These are phyloP conservation scores for barley (Hordeum vulgare) DNA, from an alignment of 176 grass and related monocot species.

Conservation along the genomic window MorexV3_pseudomolecules_assembly NC_058521.1:23498140-23498639, in stretches of 20 bases:
- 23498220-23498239: slow-evolving; percentile 8
- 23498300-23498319: not conserved
- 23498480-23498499: not conserved
- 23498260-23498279: slow-evolving; percentile 36
- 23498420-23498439: no score
- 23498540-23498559: slow-evolving; percentile 10
- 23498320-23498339: not conserved
- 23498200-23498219: not conserved
- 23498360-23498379: slow-evolving; percentile 7
- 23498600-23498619: slow-evolving; percentile 37
- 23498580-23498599: slow-evolving; percentile 37
- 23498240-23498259: slow-evolving; percentile 88
- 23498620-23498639: not conserved
- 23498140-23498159: slow-evolving; percentile 73
- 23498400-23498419: no score
- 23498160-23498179: not conserved
- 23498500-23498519: not conserved
- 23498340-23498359: not conserved
- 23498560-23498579: slow-evolving; percentile 20
- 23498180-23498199: not conserved
- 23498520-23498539: no score
- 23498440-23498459: not conserved
- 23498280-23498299: not conserved
- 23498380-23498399: not conserved
- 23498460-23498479: not conserved